Conservation (phyloP, 179 eudicot genomes). For the Silene coronaria region DNA sequence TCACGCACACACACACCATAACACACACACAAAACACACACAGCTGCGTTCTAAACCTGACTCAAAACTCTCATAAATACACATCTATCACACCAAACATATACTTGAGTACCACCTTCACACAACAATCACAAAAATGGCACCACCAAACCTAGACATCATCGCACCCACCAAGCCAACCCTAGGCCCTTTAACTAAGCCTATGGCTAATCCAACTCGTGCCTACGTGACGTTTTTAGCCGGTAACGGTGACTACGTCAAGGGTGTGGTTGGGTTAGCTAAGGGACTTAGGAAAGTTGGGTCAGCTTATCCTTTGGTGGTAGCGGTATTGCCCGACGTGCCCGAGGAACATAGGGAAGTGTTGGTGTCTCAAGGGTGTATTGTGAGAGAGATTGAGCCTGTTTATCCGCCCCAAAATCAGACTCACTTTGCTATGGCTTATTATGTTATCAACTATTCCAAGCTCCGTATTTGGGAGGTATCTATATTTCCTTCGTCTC, state of each 20-base stretch:
- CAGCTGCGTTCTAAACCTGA: too few species aligned
- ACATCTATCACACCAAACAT: too few species aligned
- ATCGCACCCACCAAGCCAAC: slow-evolving; percentile 11
- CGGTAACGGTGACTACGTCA: slow-evolving; percentile 47
- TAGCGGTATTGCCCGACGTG: slow-evolving; percentile 54
- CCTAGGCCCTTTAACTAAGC: slow-evolving; percentile 17
- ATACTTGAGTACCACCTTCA: too few species aligned
- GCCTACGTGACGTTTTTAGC: slow-evolving; percentile 54
- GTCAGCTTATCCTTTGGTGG: slow-evolving; percentile 46
- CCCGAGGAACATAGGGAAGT: slow-evolving; percentile 51
- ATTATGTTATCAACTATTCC: slow-evolving; percentile 56
- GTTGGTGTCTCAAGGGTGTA: slow-evolving; percentile 49
- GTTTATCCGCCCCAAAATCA: slow-evolving; percentile 55
- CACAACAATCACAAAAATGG: slow-evolving; percentile 19
- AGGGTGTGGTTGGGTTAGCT: slow-evolving; percentile 53
- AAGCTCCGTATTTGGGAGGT: slow-evolving; percentile 67
- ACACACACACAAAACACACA: neutral
- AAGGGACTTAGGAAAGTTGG: slow-evolving; percentile 47
- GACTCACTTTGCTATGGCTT: slow-evolving; percentile 56
- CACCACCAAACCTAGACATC: slow-evolving; percentile 24
- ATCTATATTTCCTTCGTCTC: neutral
- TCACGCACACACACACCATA: neutral
- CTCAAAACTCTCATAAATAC: neutral
- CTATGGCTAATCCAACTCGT: slow-evolving; percentile 24
- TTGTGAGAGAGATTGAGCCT: slow-evolving; percentile 51